These are phyloP conservation scores for Umbelopsis sp. DNA, from an alignment of 192 early-diverging fungal genomes.

Conservation along the genomic window DNA sequence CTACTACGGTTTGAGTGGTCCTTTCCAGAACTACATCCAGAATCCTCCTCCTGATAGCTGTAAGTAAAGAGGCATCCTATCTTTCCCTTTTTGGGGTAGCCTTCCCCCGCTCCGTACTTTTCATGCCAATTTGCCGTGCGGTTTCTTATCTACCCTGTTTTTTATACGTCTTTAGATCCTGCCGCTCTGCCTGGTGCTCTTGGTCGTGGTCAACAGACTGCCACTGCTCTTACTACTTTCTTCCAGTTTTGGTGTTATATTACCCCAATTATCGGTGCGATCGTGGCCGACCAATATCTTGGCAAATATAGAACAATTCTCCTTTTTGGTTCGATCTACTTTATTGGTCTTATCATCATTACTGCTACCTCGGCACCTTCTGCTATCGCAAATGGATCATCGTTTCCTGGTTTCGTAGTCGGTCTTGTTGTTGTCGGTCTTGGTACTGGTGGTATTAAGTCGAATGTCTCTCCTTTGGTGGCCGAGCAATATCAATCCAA, in stretches of 20 bases:
- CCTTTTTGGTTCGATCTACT: constrained; percentile 64
- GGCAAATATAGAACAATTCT: constrained; percentile 81
- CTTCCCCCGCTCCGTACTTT: too few species aligned
- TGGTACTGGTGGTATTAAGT: constrained; percentile 80
- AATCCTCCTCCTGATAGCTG: constrained; percentile 37
- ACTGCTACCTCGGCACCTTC: constrained; percentile 60
- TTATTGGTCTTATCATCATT: constrained; percentile 63
- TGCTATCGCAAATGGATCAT: constrained; percentile 53
- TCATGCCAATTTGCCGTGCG: not conserved
- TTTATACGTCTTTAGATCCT: constrained; percentile 25
- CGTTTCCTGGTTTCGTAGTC: constrained; percentile 66
- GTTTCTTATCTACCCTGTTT: not conserved
- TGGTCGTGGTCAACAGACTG: constrained; percentile 49
- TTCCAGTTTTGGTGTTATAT: constrained; percentile 58
- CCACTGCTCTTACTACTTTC: constrained; percentile 55
- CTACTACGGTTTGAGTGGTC: constrained; percentile 60
- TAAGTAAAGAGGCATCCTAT: constrained; percentile 18
- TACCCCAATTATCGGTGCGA: constrained; percentile 58
- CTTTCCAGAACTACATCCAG: constrained; percentile 62
- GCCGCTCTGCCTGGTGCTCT: constrained; percentile 53
- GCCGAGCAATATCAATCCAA: constrained; percentile 65
- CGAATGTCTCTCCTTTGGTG: constrained; percentile 38
- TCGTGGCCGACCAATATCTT: constrained; percentile 70
- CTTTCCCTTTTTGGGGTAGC: not conserved
- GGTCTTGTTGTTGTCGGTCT: constrained; percentile 71